These are phyloP conservation scores for Puccinia brachypodii DNA, from an alignment of 1,284 basidiomycete species.

Conservation along the genomic window DNA sequence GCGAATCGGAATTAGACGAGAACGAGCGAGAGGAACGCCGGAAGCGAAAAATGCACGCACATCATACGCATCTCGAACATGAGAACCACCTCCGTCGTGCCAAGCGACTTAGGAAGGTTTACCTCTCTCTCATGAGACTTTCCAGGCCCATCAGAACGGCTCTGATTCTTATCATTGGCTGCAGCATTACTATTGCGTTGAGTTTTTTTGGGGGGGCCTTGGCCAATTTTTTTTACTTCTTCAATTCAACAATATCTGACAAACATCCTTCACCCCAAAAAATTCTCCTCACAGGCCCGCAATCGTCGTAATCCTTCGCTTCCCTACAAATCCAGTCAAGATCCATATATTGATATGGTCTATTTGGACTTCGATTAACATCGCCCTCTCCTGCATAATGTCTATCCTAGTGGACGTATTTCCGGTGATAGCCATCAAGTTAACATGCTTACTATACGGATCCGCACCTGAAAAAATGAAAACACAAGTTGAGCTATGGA, in stretches of 20 bases:
- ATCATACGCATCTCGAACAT: conserved; percentile 20
- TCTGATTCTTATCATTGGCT: conserved; percentile 20
- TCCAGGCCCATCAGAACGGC: conserved; percentile 9
- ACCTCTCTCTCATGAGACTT: conserved; percentile 34
- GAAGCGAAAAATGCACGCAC: conserved; percentile 4
- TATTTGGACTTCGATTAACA: conserved; percentile 27
- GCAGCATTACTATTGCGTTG: conserved; percentile 29
- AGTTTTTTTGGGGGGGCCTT: conserved; percentile 4
- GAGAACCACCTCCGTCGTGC: conserved; percentile 33
- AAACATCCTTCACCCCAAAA: background rate
- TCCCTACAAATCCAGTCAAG: background rate
- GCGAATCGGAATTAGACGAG: conserved; percentile 42
- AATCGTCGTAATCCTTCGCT: conserved; percentile 8
- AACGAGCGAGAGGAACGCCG: conserved; percentile 12
- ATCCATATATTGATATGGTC: conserved; percentile 30
- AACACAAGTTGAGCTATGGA: conserved; percentile 47
- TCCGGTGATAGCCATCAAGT: conserved; percentile 26
- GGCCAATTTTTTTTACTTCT: background rate
- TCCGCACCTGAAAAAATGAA: conserved; percentile 44
- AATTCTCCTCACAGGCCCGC: conserved; percentile 19
- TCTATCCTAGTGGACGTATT: conserved; percentile 42
- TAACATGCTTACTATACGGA: conserved; percentile 31
- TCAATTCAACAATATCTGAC: background rate
- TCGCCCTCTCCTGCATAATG: conserved; percentile 21
- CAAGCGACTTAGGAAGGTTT: conserved; percentile 39